Evolutionary conservation across 805 yeast species (phyloP), one percentile per base, ranked within the genome.

Genomic region (Wickerhamomyces hampshirensis): DNA sequence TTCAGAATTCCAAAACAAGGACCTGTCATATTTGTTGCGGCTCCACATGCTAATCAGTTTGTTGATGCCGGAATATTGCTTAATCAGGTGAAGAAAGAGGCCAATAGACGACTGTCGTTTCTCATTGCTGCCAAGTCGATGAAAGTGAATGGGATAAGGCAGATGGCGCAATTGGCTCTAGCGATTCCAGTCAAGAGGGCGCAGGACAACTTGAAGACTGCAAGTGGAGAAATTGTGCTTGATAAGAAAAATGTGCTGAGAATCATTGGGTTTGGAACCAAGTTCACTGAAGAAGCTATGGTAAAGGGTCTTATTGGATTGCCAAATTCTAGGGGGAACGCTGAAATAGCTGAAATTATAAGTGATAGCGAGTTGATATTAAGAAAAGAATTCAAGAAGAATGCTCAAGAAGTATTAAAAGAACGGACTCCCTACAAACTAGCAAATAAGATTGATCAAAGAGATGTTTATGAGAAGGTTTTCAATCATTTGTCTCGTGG

Each of bases 21-120:
- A 0, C 91, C 98, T 0, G 80, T 88, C 7, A 82, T 91, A 37
- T 81, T 93, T 44, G 98, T 93, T 24, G 94, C 93, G 9, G 98
- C 96, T 2, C 98, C 98, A 2, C 98, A 91, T 64, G 95, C 96
- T n/a, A 86, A 86, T 55, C 95, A 86, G 51, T 84, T 84, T 44
- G 77, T 84, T 24, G 85, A 78, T 47, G 91, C 93, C 2, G 75
- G 89, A 33, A 72, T 93, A 34, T 66, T 93, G 31, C 80, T 86
- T 84, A 80, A 84, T 31, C 91, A 84, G 55, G 91, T 85, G 18
- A 74, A 79, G 48, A 65, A 67, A 34, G 77, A 76, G 39, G 71
- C 83, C 2, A 72, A 77, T 6, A 69, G 96, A 43, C 65, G 91
- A 28, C 73, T 85, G 12, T 75, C 87, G 15, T 88, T 89, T 55